Base-by-base conservation (phyloP, 1,284 basidiomycete species). In the Anthracocystis setariae region DNA sequence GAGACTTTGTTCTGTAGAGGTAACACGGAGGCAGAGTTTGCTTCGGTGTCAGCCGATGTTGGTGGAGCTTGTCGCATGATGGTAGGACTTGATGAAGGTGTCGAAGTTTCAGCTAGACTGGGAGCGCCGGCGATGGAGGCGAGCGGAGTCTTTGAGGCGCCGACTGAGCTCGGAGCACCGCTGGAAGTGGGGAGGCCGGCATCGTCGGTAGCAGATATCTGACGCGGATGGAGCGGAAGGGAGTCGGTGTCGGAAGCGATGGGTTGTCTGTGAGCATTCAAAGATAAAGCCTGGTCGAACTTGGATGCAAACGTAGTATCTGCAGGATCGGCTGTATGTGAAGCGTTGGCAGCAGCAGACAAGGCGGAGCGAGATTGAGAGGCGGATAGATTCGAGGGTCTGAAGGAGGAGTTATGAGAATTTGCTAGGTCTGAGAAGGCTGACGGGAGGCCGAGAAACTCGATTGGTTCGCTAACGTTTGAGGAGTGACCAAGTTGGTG, bases 381-480 rank as follows among this genome's bases (percentile, higher is more conserved):
- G 27, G 50, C 33, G n/a, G n/a, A n/a, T n/a, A n/a, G n/a, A n/a
- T n/a, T n/a, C n/a, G n/a, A n/a, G n/a, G n/a, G n/a, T 35, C 46
- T 45, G 4, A 52, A 49, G 18, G 23, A 17, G 15, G 40, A 47
- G 10, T 23, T 17, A 13, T 23, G 20, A 5, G 39, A 33, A 8
- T 45, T 8, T 25, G 53, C 23, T 15, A 37, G 29, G 23, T 53
- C 33, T 1, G 49, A 24, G 46, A 42, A 53, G 18, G 53, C 49
- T 4, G 64, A 53, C n/a, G 53, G 38, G 15, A 57, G 62, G 1
- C 62, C 62, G 3, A 71, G 57, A 1, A 65, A 33, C 37, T 71
- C 68, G 32, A 71, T 50, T 2, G 68, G 62, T 23, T 71, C 68
- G 46, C 40, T 68, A 18, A 50, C 17, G 13, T 54, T 54, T 8